Evolutionary conservation across 305 asterid genomes (phyloP).

Genomic region (Euphrasia arctica): DNA sequence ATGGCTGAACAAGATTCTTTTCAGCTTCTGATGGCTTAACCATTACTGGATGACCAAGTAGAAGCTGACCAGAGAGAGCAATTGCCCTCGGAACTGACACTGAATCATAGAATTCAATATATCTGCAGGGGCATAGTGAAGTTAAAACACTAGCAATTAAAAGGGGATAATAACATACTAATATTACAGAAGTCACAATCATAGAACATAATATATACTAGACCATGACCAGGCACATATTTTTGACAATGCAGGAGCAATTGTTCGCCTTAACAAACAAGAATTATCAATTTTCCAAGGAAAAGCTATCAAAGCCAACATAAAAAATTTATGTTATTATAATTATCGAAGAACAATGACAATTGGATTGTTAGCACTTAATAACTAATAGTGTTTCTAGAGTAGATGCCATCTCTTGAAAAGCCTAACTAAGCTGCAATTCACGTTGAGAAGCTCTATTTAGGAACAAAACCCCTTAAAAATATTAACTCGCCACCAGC

Average conservation of each 20-base stretch:
- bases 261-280: slow-evolving; percentile 10
- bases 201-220: slow-evolving; percentile 6
- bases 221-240: slow-evolving; percentile 6
- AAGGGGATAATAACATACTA: slow-evolving; percentile 10
- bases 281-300: background rate
- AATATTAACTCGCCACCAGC: background rate
- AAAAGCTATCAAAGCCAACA: background rate
- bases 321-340: background rate
- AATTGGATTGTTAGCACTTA: slow-evolving; percentile 4
- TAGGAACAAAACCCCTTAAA: slow-evolving; percentile 13
- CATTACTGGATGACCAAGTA: slow-evolving; percentile 71
- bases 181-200: background rate
- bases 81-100: slow-evolving; percentile 83
- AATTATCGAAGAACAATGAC: background rate
- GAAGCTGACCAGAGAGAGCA: slow-evolving; percentile 74
- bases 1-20: slow-evolving; percentile 72
- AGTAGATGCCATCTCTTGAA: slow-evolving; percentile 10
- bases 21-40: slow-evolving; percentile 87
- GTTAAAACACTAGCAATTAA: slow-evolving; percentile 16
- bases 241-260: slow-evolving; percentile 17
- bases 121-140: slow-evolving; percentile 38
- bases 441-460: slow-evolving; percentile 15
- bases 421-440: slow-evolving; percentile 1
- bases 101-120: slow-evolving; percentile 60
- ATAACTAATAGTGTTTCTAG: background rate